A percentile compares a stretch with the other conserved stretches of the same genome.
phyloP scores from a whole-genome alignment of 768 basidiomycete species.

The Collybia mongolica region DNA sequence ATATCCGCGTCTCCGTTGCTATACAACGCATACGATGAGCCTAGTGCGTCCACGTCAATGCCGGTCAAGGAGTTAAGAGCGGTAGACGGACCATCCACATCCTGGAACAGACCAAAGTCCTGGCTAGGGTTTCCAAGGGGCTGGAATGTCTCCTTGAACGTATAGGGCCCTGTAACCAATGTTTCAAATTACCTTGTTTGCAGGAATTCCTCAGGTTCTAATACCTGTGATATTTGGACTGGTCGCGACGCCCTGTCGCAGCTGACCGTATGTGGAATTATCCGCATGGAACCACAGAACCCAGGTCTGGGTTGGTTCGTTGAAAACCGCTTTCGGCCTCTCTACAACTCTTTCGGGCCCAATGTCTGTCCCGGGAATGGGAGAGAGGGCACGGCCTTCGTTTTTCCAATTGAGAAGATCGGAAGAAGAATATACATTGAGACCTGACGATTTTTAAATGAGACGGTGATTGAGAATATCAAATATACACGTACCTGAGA shows the following conservation, averaged over 20 bases:
- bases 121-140: slow-evolving; percentile 20
- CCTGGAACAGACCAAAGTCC: slow-evolving; percentile 22
- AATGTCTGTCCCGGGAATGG: slow-evolving; percentile 23
- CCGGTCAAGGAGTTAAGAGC: neutral
- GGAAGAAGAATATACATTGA: slow-evolving; percentile 24
- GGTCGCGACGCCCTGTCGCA: slow-evolving; percentile 24
- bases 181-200: neutral
- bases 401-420: slow-evolving; percentile 28
- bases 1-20: slow-evolving; percentile 21
- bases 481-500: slow-evolving; percentile 13
- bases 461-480: neutral
- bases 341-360: slow-evolving; percentile 22
- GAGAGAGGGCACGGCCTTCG: slow-evolving; percentile 22
- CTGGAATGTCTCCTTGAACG: slow-evolving; percentile 17
- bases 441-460: slow-evolving; percentile 6
- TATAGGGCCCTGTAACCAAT: slow-evolving; percentile 17
- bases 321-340: slow-evolving; percentile 24
- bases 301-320: slow-evolving; percentile 19
- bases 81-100: slow-evolving; percentile 13
- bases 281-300: slow-evolving; percentile 29
- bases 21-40: slow-evolving; percentile 20
- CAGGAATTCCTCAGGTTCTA: neutral
- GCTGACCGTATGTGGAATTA: slow-evolving; percentile 23
- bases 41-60: slow-evolving; percentile 1
- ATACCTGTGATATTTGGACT: slow-evolving; percentile 25